Evolutionary conservation across 2,329 filamentous ascomycete genomes (phyloP).

Genomic region (Grosmannia huntii): DNA sequence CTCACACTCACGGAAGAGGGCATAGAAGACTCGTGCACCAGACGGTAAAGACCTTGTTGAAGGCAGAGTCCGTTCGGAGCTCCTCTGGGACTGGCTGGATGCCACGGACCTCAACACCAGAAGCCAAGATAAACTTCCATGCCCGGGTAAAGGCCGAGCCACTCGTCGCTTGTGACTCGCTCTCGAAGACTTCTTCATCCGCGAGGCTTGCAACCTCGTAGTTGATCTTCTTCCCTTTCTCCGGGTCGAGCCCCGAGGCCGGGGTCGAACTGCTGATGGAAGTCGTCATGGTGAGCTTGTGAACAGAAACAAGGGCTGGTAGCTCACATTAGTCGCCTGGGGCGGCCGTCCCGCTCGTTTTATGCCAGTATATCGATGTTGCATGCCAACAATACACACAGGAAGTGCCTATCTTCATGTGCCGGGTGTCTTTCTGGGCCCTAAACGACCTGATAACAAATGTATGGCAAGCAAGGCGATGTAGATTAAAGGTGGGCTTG

Average conservation of each 20-base stretch:
- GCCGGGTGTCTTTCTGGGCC: neutral
- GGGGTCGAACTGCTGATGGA: neutral
- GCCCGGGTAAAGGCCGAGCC: neutral
- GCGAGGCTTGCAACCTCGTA: neutral
- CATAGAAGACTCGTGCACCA: conserved; percentile 36
- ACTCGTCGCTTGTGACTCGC: neutral
- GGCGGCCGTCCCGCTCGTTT: neutral
- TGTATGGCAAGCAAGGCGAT: neutral
- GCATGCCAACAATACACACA: neutral
- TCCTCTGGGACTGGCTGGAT: conserved; percentile 30
- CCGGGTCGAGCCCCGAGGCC: neutral
- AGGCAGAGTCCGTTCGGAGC: conserved; percentile 26
- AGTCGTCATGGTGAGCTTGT: neutral
- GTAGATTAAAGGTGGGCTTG: neutral
- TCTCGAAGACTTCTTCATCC: neutral
- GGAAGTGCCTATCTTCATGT: neutral
- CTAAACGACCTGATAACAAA: neutral
- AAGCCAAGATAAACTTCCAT: neutral
- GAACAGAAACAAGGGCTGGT: neutral
- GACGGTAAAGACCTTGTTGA: conserved; percentile 32
- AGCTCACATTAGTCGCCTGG: neutral
- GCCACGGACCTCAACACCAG: conserved; percentile 27
- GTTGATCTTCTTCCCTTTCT: neutral
- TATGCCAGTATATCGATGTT: neutral
- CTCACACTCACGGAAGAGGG: conserved; percentile 26